Evolutionary conservation across 1,284 basidiomycete genomes (phyloP).

Genomic region (Ganoderma sp.): DNA sequence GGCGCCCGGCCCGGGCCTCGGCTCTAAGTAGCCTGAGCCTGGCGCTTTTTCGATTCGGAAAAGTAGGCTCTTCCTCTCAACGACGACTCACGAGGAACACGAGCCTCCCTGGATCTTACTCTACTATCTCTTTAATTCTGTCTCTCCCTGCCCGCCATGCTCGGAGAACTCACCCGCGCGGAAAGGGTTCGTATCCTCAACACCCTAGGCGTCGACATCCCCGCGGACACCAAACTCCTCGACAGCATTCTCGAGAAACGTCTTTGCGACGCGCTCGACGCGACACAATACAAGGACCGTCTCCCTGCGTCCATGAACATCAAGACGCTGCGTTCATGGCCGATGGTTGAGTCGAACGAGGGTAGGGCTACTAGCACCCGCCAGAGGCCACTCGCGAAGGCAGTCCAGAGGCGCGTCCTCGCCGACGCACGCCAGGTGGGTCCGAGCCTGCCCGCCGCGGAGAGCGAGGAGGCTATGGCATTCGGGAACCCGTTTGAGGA

Average conservation of each 20-base stretch:
- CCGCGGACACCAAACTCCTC: slow-evolving; percentile 34
- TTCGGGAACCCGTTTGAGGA: slow-evolving; percentile 44
- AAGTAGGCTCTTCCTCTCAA: no score
- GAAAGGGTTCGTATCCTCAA: slow-evolving; percentile 19
- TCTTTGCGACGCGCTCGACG: slow-evolving; percentile 35
- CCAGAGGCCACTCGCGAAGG: not conserved
- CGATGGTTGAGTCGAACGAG: not conserved
- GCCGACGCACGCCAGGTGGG: slow-evolving; percentile 16
- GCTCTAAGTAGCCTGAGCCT: no score
- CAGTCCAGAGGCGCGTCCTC: slow-evolving; percentile 22
- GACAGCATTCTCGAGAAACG: slow-evolving; percentile 36
- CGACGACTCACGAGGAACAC: no score
- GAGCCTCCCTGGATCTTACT: not conserved
- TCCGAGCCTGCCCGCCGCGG: not conserved
- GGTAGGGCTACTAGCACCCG: not conserved
- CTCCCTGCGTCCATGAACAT: slow-evolving; percentile 25
- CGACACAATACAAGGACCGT: slow-evolving; percentile 33
- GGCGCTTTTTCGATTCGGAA: no score
- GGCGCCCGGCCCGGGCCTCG: no score
- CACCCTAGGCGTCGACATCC: slow-evolving; percentile 37
- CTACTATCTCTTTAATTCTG: not conserved
- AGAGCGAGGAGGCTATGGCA: not conserved
- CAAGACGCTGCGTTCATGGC: slow-evolving; percentile 12
- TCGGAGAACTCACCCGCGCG: not conserved
- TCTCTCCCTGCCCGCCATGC: not conserved